Evolutionary conservation across 768 basidiomycete genomes (phyloP), one percentile per base, ranked within the genome.

Genomic region (Suillus tomentosus): DNA sequence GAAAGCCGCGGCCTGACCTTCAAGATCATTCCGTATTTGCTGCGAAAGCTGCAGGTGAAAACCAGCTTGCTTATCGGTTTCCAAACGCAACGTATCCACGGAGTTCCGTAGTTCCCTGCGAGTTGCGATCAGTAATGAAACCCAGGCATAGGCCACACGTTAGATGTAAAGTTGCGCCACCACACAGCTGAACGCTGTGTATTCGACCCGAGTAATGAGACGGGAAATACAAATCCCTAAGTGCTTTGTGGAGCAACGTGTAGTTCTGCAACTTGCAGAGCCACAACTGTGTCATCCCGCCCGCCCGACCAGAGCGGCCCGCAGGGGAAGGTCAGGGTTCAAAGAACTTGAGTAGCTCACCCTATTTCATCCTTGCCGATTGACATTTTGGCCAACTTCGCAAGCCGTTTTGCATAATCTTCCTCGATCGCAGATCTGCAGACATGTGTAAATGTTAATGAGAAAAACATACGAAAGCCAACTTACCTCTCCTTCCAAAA

Each of bases 401-500:
- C 79, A 15, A 99, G 72, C 36, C 89, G 85, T 77, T 94, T 95
- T 1, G 96, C 90, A 72, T 98, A 99, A 43, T 99, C 96, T 71
- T 98, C 95, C 76, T 99, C 96, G 66, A 98, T 97, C 37, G 81
- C 68, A 9, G 94, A 89, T 73, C 96, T 97, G 70, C 5, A 11
- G 51, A 60, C 47, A 62, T 43, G 57, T 62, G 67, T 61, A 63
- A 66, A 31, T n/a, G 13, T 60, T 27, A 50, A 60, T n/a, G 36
- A 11, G 54, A 47, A 39, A 63, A 53, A 27, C 36, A 60, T 42
- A 58, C 48, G 15, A 61, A 11, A 31, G 11, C 17, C 24, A 31
- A 78, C 87, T 64, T 66, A 96, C 96, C 96, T 84, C 77, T 99
- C 96, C 72, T 95, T 96, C 93, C 95, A 97, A 71, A 92, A 96